A percentile compares a stretch with the other conserved stretches of the same genome.
phyloP scores from a whole-genome alignment of 2,329 filamentous ascomycete genomes.

The Alternaria infectoria region DNA sequence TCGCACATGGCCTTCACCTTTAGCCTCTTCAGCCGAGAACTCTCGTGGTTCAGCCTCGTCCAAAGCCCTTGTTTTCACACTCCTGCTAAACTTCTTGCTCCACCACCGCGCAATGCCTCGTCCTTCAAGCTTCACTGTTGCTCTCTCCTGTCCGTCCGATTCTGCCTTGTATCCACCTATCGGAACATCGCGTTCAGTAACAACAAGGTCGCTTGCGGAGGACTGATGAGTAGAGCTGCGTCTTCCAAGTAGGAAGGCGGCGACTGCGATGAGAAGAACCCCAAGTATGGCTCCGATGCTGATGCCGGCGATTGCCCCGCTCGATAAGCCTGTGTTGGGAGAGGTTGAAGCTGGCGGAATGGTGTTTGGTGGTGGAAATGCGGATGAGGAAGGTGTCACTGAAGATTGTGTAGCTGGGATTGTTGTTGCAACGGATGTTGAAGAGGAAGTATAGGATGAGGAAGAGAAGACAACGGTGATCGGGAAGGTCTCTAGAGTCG shows the following conservation, averaged over 20 bases:
- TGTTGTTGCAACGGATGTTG: background rate
- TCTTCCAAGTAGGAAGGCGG: background rate
- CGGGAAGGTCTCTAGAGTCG: background rate
- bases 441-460: background rate
- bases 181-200: background rate
- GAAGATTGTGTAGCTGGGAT: background rate
- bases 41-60: background rate
- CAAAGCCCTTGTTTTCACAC: background rate
- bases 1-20: background rate
- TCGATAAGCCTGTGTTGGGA: background rate
- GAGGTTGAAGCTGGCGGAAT: background rate
- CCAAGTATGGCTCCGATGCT: background rate
- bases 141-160: background rate
- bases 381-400: background rate
- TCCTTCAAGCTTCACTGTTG: background rate
- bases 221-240: background rate
- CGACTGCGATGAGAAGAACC: background rate
- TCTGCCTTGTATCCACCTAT: background rate
- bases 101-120: background rate
- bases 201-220: background rate
- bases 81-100: background rate
- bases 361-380: background rate
- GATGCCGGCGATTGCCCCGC: background rate
- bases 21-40: background rate
- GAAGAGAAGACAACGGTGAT: background rate